Evolutionary conservation across 176 grass and related monocot species (phyloP), one percentile per base, ranked within the genome.

Genomic region (Oryza glumipatula): DNA sequence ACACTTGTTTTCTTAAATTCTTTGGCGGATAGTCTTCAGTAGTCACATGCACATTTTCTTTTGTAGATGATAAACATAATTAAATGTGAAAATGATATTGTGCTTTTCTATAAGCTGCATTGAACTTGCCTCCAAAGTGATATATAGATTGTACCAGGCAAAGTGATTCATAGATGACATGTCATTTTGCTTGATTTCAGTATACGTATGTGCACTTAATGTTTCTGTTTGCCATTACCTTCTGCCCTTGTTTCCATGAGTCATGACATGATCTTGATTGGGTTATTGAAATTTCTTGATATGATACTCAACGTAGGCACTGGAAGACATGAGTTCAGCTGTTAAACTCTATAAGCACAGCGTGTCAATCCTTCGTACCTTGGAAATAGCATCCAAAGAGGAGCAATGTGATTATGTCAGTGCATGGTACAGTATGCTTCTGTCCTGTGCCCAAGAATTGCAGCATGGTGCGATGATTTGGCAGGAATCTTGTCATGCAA

Each of bases 271-370:
- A 43, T 65, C 6, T 74, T 86, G 68, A 48, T 80, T 86, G 75
- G 66, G 56, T 76, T 80, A 67, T 73, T 73, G 26, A 73, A 73
- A 73, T 47, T 47, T 48, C 70, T 48, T 49, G 46, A 58, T 74
- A 21, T 60, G 11, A 41, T 83, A 78, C 48, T 67, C 7, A 69
- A 67, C 74, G 15, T 48, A 94, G 93, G 93, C 72, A 80, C 61
- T 17, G 38, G 77, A 86, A 47, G 79, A 83, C 1, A 16, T 51
- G 7, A 73, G 39, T 77, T 56, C 86, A 46, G 85, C 85, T 73
- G 66, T 92, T 73, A 78, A 90, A 88, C 89, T 92, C 73, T 89
- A 86, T 52, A 79, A 85, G 78, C 87, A 90, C 30, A 83, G 84
- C 33, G 68, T 87, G 23, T 90, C 85, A 68, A 83, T 63, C 65